phyloP scores from a whole-genome alignment of 2,329 filamentous ascomycete species.

The Talaromyces piceae region DNA sequence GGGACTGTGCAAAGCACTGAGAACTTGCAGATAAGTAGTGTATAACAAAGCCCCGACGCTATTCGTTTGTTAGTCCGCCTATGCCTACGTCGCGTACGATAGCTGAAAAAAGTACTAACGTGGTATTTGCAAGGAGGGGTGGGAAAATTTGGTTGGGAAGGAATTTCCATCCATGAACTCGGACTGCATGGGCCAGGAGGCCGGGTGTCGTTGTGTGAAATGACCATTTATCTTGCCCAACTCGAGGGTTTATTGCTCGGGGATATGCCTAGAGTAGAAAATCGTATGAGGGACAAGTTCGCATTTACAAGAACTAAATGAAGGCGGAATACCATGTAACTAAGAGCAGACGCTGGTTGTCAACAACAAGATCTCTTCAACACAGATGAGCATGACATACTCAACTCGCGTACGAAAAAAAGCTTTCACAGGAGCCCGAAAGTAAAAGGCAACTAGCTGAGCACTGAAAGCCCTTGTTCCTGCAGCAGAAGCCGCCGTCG shows the following conservation, averaged over 20 bases:
- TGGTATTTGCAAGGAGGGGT: constrained; percentile 56
- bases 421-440: constrained; percentile 80
- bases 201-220: constrained; percentile 56
- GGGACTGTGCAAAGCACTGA: constrained; percentile 52
- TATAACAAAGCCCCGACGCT: constrained; percentile 57
- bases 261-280: constrained; percentile 48
- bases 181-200: constrained; percentile 53
- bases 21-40: constrained; percentile 54
- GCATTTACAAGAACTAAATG: background rate
- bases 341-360: constrained; percentile 16
- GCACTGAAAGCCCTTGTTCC: constrained; percentile 76
- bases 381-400: constrained; percentile 44
- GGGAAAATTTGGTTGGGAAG: constrained; percentile 58
- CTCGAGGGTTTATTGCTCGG: constrained; percentile 53
- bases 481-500: constrained; percentile 73
- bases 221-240: constrained; percentile 44
- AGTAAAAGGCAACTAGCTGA: constrained; percentile 83
- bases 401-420: constrained; percentile 89
- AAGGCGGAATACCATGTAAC: constrained; percentile 42
- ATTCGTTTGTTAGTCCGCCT: background rate
- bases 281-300: constrained; percentile 6
- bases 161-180: constrained; percentile 56
- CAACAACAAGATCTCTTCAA: background rate
- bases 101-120: constrained; percentile 29
- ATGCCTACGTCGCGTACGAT: background rate